A percentile compares a stretch with the other conserved stretches of the same genome.
Conservation (phyloP, 306 rosid species). For the Ammopiptanthus mongolicus region DNA sequence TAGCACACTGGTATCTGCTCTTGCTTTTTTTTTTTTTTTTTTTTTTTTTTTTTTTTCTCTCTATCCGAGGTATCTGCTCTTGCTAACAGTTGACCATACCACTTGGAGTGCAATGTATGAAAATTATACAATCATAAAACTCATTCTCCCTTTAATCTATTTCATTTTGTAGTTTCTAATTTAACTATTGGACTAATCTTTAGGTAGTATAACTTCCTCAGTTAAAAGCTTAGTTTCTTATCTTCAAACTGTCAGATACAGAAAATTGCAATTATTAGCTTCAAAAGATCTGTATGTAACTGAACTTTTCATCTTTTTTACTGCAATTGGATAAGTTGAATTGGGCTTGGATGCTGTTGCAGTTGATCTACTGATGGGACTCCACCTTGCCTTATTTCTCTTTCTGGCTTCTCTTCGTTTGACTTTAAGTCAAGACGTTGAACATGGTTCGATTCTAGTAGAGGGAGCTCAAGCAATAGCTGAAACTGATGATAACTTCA, state of each 20-base stretch:
- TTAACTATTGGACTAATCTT: background rate
- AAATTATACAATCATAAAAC: background rate
- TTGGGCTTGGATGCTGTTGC: slow-evolving; percentile 23
- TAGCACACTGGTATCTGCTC: background rate
- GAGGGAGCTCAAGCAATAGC: slow-evolving; percentile 53
- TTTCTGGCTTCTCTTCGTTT: slow-evolving; percentile 44
- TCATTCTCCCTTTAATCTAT: background rate
- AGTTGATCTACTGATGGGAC: slow-evolving; percentile 47
- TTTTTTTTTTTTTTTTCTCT: too few species aligned
- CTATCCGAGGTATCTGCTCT: too few species aligned
- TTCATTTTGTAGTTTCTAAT: background rate
- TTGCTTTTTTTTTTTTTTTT: too few species aligned
- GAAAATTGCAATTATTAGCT: slow-evolving; percentile 1
- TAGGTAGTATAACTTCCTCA: background rate
- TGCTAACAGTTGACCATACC: background rate
- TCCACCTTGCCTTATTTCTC: slow-evolving; percentile 44
- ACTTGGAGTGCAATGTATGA: background rate
- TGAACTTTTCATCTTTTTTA: background rate
- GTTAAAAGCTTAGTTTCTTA: background rate
- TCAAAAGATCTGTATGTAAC: slow-evolving; percentile 12
- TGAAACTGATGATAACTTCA: slow-evolving; percentile 60
- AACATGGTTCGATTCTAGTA: slow-evolving; percentile 41
- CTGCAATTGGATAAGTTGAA: slow-evolving; percentile 37
- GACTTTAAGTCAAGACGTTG: slow-evolving; percentile 41
- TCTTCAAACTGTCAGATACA: background rate